Evolutionary conservation across 192 early-diverging fungal species (phyloP).

Genomic region (Entomortierella lignicola): DNA sequence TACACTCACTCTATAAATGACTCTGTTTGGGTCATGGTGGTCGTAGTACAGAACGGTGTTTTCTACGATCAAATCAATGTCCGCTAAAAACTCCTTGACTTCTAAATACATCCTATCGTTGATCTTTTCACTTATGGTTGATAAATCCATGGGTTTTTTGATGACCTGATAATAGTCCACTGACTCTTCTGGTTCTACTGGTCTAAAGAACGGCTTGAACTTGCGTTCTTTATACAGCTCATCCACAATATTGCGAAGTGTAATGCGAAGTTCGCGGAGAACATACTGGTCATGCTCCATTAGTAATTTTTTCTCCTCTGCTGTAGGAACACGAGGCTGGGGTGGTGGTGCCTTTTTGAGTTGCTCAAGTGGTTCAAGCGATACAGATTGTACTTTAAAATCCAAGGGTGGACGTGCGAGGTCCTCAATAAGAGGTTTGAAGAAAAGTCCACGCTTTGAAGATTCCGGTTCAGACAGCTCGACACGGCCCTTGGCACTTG

Average conservation of each 20-base stretch:
- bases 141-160: conserved; percentile 65
- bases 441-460: conserved; percentile 26
- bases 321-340: conserved; percentile 62
- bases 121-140: conserved; percentile 58
- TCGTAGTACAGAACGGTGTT: conserved; percentile 37
- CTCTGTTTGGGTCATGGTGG: conserved; percentile 35
- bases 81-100: conserved; percentile 42
- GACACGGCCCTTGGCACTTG: conserved; percentile 33
- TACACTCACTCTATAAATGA: conserved; percentile 32
- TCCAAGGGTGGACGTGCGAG: conserved; percentile 45
- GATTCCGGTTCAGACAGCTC: conserved; percentile 22
- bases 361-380: conserved; percentile 16
- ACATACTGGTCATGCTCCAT: conserved; percentile 64
- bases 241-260: conserved; percentile 65
- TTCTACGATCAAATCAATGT: conserved; percentile 42
- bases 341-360: conserved; percentile 63
- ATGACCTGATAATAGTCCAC: conserved; percentile 60
- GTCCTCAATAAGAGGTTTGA: conserved; percentile 32
- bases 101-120: conserved; percentile 47
- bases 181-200: conserved; percentile 59
- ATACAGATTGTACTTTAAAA: conserved; percentile 17
- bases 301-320: conserved; percentile 58
- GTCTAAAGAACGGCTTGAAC: conserved; percentile 57
- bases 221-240: conserved; percentile 62
- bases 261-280: conserved; percentile 64